These are phyloP conservation scores for Stentor coeruleus DNA, from an alignment of 73 alveolate genomes.

Conservation along the genomic window DNA sequence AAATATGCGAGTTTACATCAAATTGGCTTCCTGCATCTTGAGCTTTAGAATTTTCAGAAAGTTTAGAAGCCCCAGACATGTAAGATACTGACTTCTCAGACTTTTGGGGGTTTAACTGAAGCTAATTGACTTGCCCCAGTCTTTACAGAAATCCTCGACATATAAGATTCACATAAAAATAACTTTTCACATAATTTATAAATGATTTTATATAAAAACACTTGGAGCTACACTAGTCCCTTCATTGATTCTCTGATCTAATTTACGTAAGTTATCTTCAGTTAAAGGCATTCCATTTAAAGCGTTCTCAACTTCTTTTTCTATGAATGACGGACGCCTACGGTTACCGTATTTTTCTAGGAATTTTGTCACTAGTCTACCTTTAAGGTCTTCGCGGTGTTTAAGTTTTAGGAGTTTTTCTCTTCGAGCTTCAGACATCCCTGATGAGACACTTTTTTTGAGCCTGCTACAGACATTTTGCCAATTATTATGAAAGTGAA, in stretches of 20 bases:
- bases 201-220: too few species aligned
- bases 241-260: neutral
- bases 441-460: slow-evolving; percentile 7
- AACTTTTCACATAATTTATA: too few species aligned
- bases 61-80: slow-evolving; percentile 22
- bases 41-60: slow-evolving; percentile 10
- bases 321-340: slow-evolving; percentile 13
- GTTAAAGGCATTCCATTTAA: neutral
- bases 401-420: slow-evolving; percentile 10
- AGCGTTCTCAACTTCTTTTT: slow-evolving; percentile 27
- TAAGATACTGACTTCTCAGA: slow-evolving; percentile 5
- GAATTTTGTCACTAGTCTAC: slow-evolving; percentile 13
- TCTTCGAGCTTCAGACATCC: neutral
- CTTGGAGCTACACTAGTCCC: neutral
- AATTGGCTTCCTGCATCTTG: neutral
- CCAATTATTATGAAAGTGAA: too few species aligned
- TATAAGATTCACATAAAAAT: neutral
- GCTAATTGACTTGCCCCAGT: neutral
- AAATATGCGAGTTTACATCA: neutral
- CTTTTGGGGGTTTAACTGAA: slow-evolving; percentile 22
- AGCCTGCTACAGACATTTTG: slow-evolving; percentile 26
- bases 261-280: slow-evolving; percentile 23
- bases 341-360: slow-evolving; percentile 26
- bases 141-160: slow-evolving; percentile 12
- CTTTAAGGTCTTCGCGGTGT: slow-evolving; percentile 28